These are phyloP conservation scores for Backusella macrospora DNA, from an alignment of 192 early-diverging fungal species.

Conservation along the genomic window DNA sequence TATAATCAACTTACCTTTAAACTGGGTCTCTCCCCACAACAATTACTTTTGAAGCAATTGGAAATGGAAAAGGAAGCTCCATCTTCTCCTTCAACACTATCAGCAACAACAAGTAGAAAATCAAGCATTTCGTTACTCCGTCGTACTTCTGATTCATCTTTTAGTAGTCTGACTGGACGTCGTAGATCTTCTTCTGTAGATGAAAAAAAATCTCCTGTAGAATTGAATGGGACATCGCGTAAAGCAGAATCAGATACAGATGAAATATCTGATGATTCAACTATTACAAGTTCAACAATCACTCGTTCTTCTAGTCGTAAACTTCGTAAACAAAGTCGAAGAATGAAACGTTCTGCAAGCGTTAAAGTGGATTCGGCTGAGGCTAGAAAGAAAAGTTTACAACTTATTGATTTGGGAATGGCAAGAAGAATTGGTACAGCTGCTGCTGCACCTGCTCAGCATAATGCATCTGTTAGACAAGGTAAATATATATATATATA, in stretches of 20 bases:
- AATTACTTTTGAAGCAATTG: background rate
- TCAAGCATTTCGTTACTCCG: constrained; percentile 13
- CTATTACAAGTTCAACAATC: background rate
- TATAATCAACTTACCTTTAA: constrained; percentile 14
- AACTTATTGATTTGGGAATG: constrained; percentile 15
- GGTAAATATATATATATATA: too few relatives aligned
- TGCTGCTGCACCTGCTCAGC: background rate
- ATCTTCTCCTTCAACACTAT: background rate
- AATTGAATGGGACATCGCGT: background rate
- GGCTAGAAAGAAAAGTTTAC: constrained; percentile 7
- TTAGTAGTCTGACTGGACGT: constrained; percentile 12
- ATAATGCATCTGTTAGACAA: constrained; percentile 8
- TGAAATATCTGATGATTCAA: background rate
- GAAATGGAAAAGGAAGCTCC: background rate
- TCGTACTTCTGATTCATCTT: constrained; percentile 7
- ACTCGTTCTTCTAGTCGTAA: constrained; percentile 1
- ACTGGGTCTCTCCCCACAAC: background rate
- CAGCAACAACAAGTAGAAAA: background rate
- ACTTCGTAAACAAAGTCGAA: background rate
- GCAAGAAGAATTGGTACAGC: constrained; percentile 17
- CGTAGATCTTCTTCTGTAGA: constrained; percentile 16
- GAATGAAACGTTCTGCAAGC: background rate
- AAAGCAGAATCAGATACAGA: constrained; percentile 10
- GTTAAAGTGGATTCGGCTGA: background rate
- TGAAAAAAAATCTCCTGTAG: background rate